Conservation (phyloP, 202 grass and related monocot genomes). For the Schoenoplectus tabernaemontani region DNA sequence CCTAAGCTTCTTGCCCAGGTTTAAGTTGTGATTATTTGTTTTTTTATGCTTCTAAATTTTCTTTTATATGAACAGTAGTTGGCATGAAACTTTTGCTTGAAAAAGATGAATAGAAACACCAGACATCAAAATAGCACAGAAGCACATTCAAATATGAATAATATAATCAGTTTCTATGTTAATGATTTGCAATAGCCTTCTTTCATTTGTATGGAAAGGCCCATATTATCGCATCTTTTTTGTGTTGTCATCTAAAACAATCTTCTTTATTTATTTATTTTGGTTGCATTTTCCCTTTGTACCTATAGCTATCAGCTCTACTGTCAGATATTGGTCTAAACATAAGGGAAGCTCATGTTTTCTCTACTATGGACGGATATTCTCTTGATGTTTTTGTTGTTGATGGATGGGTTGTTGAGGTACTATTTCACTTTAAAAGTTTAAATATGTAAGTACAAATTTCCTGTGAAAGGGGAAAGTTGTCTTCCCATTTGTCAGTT, state of each 20-base stretch:
- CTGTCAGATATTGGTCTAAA: conserved; percentile 75
- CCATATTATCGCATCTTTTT: conserved; percentile 7
- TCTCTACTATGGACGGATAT: conserved; percentile 73
- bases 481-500: neutral
- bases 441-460: neutral
- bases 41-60: neutral
- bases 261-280: conserved; percentile 11
- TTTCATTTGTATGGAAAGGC: neutral
- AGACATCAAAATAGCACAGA: neutral
- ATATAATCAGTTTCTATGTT: neutral
- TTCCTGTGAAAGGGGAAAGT: neutral
- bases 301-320: conserved; percentile 51
- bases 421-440: conserved; percentile 27
- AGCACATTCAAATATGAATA: neutral
- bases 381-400: conserved; percentile 78
- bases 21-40: neutral
- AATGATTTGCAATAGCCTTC: neutral
- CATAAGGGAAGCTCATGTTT: conserved; percentile 86
- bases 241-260: conserved; percentile 6
- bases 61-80: neutral
- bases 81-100: neutral
- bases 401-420: conserved; percentile 57
- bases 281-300: conserved; percentile 7
- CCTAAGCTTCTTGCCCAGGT: conserved; percentile 74
- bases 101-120: neutral